Evolutionary conservation across 192 early-diverging fungal genomes (phyloP).

Genomic region (Podila horticola): DNA sequence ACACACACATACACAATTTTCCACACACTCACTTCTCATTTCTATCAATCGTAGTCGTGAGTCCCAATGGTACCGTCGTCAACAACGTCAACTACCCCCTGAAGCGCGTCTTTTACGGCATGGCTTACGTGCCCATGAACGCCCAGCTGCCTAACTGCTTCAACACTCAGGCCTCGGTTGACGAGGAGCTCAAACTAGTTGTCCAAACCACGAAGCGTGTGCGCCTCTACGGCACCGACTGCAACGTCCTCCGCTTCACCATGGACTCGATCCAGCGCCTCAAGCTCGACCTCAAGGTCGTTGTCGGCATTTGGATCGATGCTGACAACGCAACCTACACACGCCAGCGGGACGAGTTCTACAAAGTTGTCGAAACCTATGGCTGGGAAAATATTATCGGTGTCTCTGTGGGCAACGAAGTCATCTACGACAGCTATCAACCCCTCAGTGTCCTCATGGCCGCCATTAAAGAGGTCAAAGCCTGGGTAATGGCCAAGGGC

Average conservation of each 20-base stretch:
- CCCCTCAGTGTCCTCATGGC: neutral
- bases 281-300: slow-evolving; percentile 53
- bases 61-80: slow-evolving; percentile 36
- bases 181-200: slow-evolving; percentile 49
- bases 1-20: neutral
- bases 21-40: neutral
- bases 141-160: slow-evolving; percentile 53
- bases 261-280: slow-evolving; percentile 42
- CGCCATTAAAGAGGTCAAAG: slow-evolving; percentile 43
- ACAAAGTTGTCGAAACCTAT: slow-evolving; percentile 16
- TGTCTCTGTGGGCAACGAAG: slow-evolving; percentile 60
- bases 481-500: slow-evolving; percentile 27
- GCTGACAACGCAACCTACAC: slow-evolving; percentile 39
- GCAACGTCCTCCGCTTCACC: slow-evolving; percentile 43
- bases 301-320: slow-evolving; percentile 57
- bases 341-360: slow-evolving; percentile 47
- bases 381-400: slow-evolving; percentile 52
- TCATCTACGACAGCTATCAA: slow-evolving; percentile 46
- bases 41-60: slow-evolving; percentile 11
- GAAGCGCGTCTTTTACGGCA: slow-evolving; percentile 55
- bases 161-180: slow-evolving; percentile 43
- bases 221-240: slow-evolving; percentile 58
- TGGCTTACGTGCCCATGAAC: slow-evolving; percentile 53
- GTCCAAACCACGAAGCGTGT: slow-evolving; percentile 53
- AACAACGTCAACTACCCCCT: slow-evolving; percentile 22